Conservation (phyloP, 495 filamentous ascomycete species). For the Emericellopsis terricola region DNA sequence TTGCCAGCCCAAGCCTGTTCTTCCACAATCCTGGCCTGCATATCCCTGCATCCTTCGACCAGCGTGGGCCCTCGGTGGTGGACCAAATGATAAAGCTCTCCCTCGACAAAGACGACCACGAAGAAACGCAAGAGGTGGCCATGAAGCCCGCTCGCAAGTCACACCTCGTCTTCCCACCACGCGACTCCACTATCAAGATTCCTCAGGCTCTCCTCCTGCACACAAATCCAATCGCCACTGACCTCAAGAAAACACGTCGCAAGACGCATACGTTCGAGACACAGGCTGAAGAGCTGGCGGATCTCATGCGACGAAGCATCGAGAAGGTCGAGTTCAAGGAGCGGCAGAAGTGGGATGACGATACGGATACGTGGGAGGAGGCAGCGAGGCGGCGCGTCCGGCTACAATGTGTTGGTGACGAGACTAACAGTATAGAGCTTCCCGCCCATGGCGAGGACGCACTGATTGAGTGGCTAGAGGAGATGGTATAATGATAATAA, state of each 20-base stretch:
- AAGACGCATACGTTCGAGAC: conserved; percentile 12
- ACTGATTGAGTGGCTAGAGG: conserved; percentile 10
- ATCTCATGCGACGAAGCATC: conserved; percentile 19
- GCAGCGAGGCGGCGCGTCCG: conserved; percentile 7
- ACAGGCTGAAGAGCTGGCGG: conserved; percentile 18
- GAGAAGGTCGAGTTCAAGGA: conserved; percentile 14
- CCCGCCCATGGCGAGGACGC: conserved; percentile 6
- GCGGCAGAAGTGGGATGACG: conserved; percentile 10
- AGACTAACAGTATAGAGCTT: conserved; percentile 1
- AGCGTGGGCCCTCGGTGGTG: neutral
- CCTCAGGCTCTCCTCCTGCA: conserved; percentile 19
- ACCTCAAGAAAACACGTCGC: neutral
- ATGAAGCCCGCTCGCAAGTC: conserved; percentile 9
- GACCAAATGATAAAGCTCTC: no score
- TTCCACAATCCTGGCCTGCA: conserved; percentile 26
- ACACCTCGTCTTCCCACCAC: conserved; percentile 18
- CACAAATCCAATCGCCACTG: conserved; percentile 2
- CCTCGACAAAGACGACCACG: neutral
- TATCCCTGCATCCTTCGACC: conserved; percentile 18
- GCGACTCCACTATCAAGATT: conserved; percentile 14
- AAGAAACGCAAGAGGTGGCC: neutral
- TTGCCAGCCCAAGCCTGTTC: conserved; percentile 32
- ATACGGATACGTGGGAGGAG: conserved; percentile 6
- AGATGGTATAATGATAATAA: neutral
- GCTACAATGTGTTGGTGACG: conserved; percentile 5